Evolutionary conservation across 2,329 filamentous ascomycete genomes (phyloP), one percentile per base, ranked within the genome.

Genomic region (Ascochyta lentis): DNA sequence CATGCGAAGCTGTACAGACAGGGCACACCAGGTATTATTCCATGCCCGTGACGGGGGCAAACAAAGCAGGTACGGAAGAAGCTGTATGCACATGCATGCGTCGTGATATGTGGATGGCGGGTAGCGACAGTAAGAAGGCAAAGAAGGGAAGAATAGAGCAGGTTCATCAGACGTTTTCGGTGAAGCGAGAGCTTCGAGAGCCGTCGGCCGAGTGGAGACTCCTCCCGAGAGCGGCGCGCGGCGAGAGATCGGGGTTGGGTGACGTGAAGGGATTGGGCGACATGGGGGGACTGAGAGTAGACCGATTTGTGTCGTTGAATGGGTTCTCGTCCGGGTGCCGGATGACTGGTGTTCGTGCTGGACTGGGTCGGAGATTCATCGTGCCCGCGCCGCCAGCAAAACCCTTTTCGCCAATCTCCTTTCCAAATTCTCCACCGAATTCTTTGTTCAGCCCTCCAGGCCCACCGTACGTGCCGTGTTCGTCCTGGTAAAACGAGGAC

Each of bases 271-370:
- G 69, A 59, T 63, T 78, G 53, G 50, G 78, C 70, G 61, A 78
- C 70, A 60, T 76, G 65, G 54, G 80, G 58, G 63, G 75, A 63
- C 69, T 81, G 10, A 74, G 59, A 6, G 66, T 61, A 38, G 65
- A 48, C 13, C 53, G 61, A 44, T 59, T 68, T 16, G 60, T 54
- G 45, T 66, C 62, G 49, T 66, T 69, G 10, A 66, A 61, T 23
- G 68, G 64, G 35, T 57, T 63, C 7, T 72, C 70, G 23, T 70
- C 69, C 1, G 72, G 65, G 45, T 82, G 78, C 55, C 84, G 82
- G 54, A 84, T 83, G 15, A 89, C 77, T 1, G 87, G 84, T 3
- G 84, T 86, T 49, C 86, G 82, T 16, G 83, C 86, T 15, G 88
- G 88, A n/a, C 87, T 84, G n/a, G 84, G 82, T 12, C 65, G 60